phyloP scores from a whole-genome alignment of 176 grass and related monocot genomes.

The Triticum monococcum region DNA sequence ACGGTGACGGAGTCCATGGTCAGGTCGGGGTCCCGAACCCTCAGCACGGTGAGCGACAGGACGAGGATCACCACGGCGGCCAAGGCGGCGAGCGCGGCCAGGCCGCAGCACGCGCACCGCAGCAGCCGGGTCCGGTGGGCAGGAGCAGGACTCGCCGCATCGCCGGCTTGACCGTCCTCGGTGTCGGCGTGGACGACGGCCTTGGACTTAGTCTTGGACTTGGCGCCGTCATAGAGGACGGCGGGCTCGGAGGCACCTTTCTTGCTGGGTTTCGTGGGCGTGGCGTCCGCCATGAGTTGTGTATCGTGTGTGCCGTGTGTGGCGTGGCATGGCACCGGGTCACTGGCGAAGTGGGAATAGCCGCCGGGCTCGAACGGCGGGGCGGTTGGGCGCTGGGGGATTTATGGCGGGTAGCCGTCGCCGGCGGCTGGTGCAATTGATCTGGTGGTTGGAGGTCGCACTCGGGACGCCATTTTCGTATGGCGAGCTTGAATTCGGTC shows the following conservation, averaged over 20 bases:
- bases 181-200: background rate
- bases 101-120: constrained; percentile 35
- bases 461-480: background rate
- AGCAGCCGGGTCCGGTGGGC: background rate
- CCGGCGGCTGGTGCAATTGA: background rate
- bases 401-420: constrained; percentile 39
- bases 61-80: constrained; percentile 36
- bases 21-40: constrained; percentile 46
- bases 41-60: constrained; percentile 59
- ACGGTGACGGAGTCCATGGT: constrained; percentile 47
- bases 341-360: background rate
- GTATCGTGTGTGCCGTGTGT: background rate
- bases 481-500: constrained; percentile 26
- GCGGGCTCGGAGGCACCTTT: background rate
- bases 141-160: background rate
- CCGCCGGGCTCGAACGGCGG: background rate
- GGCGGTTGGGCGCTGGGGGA: constrained; percentile 12
- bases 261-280: background rate
- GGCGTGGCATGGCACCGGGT: background rate
- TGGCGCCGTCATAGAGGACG: background rate
- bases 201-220: background rate
- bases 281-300: constrained; percentile 18
- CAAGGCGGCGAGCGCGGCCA: constrained; percentile 10
- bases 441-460: constrained; percentile 35
- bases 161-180: background rate